A percentile compares a stretch with the other conserved stretches of the same genome.
Conservation (phyloP, 2,329 filamentous ascomycete genomes). For the Diplodia sapinea region DNA sequence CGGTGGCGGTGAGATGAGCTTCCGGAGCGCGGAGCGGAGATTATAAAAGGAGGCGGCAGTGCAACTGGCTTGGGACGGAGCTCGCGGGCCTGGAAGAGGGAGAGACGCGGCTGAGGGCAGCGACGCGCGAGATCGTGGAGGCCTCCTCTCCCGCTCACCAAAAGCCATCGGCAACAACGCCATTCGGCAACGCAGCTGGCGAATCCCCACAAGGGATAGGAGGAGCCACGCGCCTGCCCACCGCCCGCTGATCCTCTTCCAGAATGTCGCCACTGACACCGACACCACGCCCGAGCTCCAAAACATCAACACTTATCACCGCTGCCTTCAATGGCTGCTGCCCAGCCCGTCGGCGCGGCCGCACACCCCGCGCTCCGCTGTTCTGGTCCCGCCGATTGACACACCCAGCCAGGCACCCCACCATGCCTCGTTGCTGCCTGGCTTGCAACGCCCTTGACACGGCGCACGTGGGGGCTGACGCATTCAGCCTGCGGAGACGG, state of each 20-base stretch:
- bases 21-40: conserved; percentile 17
- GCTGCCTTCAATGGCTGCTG: conserved; percentile 2
- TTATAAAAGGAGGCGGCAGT: conserved; percentile 29
- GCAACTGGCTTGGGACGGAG: conserved; percentile 14
- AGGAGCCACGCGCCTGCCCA: conserved; percentile 10
- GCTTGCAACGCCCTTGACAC: not conserved
- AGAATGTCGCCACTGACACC: not conserved
- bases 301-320: not conserved
- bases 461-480: not conserved
- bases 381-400: conserved; percentile 4
- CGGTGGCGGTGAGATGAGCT: conserved; percentile 27
- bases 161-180: conserved; percentile 11
- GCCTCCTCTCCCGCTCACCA: not conserved
- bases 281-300: not conserved
- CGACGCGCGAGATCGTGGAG: not conserved
- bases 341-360: not conserved
- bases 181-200: conserved; percentile 17
- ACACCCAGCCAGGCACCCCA: conserved; percentile 1
- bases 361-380: not conserved
- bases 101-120: conserved; percentile 8
- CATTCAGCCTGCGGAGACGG: not conserved
- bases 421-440: not conserved
- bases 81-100: not conserved
- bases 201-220: conserved; percentile 14
- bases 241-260: conserved; percentile 19